A percentile compares a stretch with the other conserved stretches of the same genome.
phyloP scores from a whole-genome alignment of 2,329 filamentous ascomycete species.

The Apiospora saccharicola region DNA sequence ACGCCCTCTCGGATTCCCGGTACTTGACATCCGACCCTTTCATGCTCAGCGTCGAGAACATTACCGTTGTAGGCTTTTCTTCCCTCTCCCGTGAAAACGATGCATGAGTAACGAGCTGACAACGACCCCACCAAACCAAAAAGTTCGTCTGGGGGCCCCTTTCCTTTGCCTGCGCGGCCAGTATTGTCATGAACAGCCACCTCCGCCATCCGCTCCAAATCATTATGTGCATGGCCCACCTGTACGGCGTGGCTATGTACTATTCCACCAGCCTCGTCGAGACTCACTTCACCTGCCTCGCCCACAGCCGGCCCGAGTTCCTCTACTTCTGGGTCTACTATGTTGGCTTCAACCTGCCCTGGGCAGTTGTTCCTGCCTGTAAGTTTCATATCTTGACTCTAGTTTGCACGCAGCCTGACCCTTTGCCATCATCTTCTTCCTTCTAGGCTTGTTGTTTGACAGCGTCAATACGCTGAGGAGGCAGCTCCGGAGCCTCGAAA shows the following conservation, averaged over 20 bases:
- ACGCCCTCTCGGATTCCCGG: constrained; percentile 84
- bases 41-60: constrained; percentile 85
- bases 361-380: constrained; percentile 65
- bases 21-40: constrained; percentile 85
- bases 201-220: constrained; percentile 60
- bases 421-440: neutral
- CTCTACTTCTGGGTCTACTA: constrained; percentile 72
- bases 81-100: neutral
- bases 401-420: neutral
- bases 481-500: constrained; percentile 37
- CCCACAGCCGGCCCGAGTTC: constrained; percentile 65
- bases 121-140: neutral
- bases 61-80: constrained; percentile 74
- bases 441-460: constrained; percentile 38
- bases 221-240: constrained; percentile 59
- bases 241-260: constrained; percentile 70
- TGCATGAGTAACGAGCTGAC: neutral
- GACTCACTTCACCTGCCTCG: constrained; percentile 50
- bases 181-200: constrained; percentile 52
- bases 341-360: constrained; percentile 66
- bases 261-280: constrained; percentile 65
- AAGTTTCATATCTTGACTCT: constrained; percentile 40
- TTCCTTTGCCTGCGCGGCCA: constrained; percentile 56
- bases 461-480: constrained; percentile 38
- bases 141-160: constrained; percentile 68